Conservation (phyloP, 257 asterid genomes). For the Agastache rugosa region DNA sequence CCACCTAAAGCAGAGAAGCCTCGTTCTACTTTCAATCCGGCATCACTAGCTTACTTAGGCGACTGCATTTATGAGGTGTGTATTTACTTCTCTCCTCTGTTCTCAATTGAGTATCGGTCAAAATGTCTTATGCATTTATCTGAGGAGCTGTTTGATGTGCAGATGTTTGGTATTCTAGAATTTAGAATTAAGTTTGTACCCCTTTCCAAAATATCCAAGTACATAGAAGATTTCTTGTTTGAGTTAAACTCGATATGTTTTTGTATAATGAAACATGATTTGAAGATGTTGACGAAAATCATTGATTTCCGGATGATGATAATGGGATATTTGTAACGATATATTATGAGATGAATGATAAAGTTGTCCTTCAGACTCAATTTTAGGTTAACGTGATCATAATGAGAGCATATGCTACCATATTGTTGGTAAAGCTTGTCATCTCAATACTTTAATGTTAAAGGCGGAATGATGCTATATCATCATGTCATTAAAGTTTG, state of each 20-base stretch:
- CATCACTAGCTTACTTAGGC: constrained; percentile 86
- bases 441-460: too few species aligned
- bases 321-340: neutral
- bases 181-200: neutral
- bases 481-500: too few species aligned
- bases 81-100: neutral
- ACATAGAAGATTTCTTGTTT: neutral
- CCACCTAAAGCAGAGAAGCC: constrained; percentile 90
- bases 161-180: neutral
- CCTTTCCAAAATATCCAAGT: neutral
- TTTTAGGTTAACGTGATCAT: too few species aligned
- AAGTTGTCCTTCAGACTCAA: too few species aligned
- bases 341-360: too few species aligned
- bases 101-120: neutral
- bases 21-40: constrained; percentile 83
- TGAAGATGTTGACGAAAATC: neutral
- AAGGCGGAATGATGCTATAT: too few species aligned
- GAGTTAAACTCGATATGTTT: neutral
- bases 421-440: too few species aligned
- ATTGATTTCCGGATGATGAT: neutral
- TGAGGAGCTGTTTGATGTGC: constrained; percentile 20
- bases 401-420: too few species aligned
- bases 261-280: neutral
- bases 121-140: neutral
- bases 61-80: constrained; percentile 91